Conservation (phyloP, 2,329 filamentous ascomycete genomes). For the Beauveria sp. region DNA sequence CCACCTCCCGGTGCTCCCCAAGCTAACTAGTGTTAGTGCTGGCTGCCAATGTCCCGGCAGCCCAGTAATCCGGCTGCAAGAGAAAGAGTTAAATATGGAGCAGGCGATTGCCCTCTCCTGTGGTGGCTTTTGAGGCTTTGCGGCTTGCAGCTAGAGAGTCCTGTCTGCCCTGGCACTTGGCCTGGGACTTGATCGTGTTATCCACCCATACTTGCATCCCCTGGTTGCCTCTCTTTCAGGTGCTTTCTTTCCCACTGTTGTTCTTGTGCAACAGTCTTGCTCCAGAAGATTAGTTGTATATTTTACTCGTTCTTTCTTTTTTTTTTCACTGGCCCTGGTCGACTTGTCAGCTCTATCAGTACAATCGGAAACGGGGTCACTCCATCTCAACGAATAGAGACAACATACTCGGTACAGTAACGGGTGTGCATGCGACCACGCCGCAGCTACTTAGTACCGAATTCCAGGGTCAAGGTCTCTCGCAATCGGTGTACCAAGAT, state of each 20-base stretch:
- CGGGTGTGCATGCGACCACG: neutral
- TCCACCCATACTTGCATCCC: neutral
- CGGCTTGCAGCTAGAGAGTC: neutral
- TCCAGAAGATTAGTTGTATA: too few species aligned
- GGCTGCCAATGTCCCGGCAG: neutral
- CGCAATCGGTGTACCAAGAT: neutral
- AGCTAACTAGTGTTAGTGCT: neutral
- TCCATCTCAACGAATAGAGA: neutral
- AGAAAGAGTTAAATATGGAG: neutral
- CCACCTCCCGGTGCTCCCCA: neutral
- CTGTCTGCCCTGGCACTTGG: neutral
- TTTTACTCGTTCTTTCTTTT: neutral
- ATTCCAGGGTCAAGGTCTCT: neutral
- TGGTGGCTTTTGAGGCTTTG: conserved; percentile 8
- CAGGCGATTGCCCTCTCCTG: neutral
- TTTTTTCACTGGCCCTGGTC: neutral
- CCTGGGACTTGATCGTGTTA: neutral
- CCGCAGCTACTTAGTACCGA: neutral
- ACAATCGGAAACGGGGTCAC: neutral
- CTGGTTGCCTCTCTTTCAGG: neutral
- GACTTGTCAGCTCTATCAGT: neutral
- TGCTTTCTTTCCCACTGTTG: neutral
- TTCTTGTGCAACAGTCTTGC: too few species aligned
- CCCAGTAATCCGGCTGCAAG: neutral
- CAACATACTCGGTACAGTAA: too few species aligned